Evolutionary conservation across 257 asterid genomes (phyloP), one percentile per base, ranked within the genome.

Genomic region (Nemophila menziesii): DNA sequence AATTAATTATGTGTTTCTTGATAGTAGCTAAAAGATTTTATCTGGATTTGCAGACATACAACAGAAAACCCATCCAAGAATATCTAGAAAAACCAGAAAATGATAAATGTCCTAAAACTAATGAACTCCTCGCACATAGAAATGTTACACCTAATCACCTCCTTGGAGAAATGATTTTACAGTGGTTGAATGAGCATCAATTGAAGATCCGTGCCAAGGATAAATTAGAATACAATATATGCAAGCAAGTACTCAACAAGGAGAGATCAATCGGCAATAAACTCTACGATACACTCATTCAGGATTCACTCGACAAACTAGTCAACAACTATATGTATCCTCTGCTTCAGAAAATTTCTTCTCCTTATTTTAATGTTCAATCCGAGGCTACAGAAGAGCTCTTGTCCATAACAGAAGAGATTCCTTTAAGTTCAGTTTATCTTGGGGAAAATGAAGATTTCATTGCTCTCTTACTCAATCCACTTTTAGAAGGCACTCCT

Each of bases 21-120:
- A n/a, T n/a, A n/a, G n/a, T n/a, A n/a, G n/a, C n/a, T n/a, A n/a
- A 14, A 0, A 22, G 19, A 36, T 56, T 46, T n/a, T n/a, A n/a
- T n/a, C n/a, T n/a, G n/a, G n/a, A n/a, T n/a, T n/a, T n/a, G n/a
- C 78, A 74, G 90, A 68, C 80, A 11, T 78, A 52, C 38, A 76
- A 71, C 26, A 55, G 58, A 51, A 36, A 22, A 20, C 55, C 33
- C 16, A 71, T 78, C 49, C 49, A 39, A 51, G 44, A 68, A 34
- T 74, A 84, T 80, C 45, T 78, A 24, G 26, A 55, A 29, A 74
- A 78, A 9, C n/a, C n/a, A 9, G n/a, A n/a, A n/a, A n/a, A 71
- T 44, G 61, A 2, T 33, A 58, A 20, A 16, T 68, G 89, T 37
- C 80, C 89, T 23, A 52, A 11, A 41, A 61, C 66, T 5, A 40